Evolutionary conservation across 192 early-diverging fungal species (phyloP), one percentile per base, ranked within the genome.

Genomic region (Umbelopsis sp.): DNA sequence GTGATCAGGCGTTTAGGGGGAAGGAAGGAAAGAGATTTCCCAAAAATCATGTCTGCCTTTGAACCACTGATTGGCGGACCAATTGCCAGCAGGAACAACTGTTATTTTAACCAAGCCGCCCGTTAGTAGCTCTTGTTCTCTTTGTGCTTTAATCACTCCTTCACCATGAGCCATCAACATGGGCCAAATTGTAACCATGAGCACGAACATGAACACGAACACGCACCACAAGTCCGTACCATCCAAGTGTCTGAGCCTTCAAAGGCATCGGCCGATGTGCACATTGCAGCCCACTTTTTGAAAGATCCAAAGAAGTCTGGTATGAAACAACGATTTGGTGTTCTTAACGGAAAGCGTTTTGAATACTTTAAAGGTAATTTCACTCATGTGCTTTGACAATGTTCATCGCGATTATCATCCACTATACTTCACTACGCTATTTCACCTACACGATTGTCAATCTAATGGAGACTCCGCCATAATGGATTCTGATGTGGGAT

Each of bases 321-420:
- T 34, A 74, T 97, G 65, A 93, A 89, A 68, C 83, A 90, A 50
- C 87, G 92, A 77, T 88, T 94, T 75, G 97, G 97, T 47, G 87
- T 94, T 43, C 83, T 97, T 36, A 93, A 95, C 73, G 97, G 95
- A 22, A 88, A 89, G 22, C 84, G 96, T 51, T 92, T 96, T n/a
- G 93, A 94, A 45, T 97, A 91, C 78, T 96, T 97, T 79, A 95
- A 97, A 83, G 92, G 93, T 92, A 75, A 68, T 36, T 68, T 12
- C 17, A 56, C 45, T 22, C 43, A 12, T 29, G 0, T 26, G 1
- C 56, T 32, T 29, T 36, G 11, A 14, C n/a, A 32, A 31, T 14
- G 14, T 2, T 4, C 56, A 14, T 20, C 12, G 0, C 2, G 1
- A 31, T 20, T 31, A 62, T 41, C 38, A 41, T 41, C 26, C n/a